Evolutionary conservation across 1,284 basidiomycete genomes (phyloP), one percentile per base, ranked within the genome.

Genomic region (Tilletia horrida): DNA sequence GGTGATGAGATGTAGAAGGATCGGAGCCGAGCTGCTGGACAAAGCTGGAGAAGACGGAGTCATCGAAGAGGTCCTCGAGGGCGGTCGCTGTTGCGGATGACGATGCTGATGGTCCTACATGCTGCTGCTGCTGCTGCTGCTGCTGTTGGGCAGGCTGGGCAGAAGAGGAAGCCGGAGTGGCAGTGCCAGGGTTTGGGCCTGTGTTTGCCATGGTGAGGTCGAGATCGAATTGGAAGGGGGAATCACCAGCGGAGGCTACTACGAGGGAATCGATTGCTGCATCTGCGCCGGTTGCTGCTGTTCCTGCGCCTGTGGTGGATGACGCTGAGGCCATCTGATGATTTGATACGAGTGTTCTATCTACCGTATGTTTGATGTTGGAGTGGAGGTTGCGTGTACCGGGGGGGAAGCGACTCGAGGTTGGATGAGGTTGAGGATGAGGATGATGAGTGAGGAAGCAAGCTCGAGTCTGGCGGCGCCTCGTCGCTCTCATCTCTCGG

Each of bases 11-110:
- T 6, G 35, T 11, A 40, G 35, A 21, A 2, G 50, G 50, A 21
- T 52, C 23, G 6, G n/a, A 25, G 3, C 55, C 55, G 25, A 59
- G 25, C 16, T 59, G 55, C 55, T 59, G 55, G 9, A 59, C 55
- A n/a, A 59, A 59, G 55, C 31, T 59, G 55, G 55, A 59, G 55
- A 59, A 59, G 55, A 59, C 27, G 29, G 55, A 59, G 55, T 59
- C 55, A 21, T 59, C 55, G 31, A 59, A 59, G 55, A 59, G 27
- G n/a, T 59, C 55, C 16, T 59, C 55, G 55, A 59, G 55, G 27
- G 29, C 16, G 55, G 55, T n/a, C n/a, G n/a, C n/a, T n/a, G 8
- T n/a, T n/a, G n/a, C n/a, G n/a, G n/a, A n/a, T n/a, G n/a, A n/a
- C n/a, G n/a, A n/a, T n/a, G n/a, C n/a, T 4, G 50, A 48, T 48